Percentiles rank a stretch among this genome's conserved stretches.
phyloP scores from a whole-genome alignment of 1,284 basidiomycete species.

The Mycena sp. region DNA sequence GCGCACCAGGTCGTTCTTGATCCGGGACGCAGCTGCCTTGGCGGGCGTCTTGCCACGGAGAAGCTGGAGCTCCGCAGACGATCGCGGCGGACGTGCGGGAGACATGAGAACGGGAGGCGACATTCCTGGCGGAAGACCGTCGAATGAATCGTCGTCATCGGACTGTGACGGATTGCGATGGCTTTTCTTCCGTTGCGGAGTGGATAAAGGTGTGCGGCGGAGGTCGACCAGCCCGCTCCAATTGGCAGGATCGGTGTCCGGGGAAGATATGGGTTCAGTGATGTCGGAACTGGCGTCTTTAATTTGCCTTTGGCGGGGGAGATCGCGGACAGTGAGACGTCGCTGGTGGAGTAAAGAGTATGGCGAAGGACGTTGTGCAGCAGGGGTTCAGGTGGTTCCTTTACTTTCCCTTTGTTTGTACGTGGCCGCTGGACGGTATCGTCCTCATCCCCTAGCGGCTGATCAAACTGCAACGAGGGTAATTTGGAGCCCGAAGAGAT shows the following conservation, averaged over 20 bases:
- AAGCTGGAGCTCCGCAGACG: constrained; percentile 58
- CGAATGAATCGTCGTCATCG: constrained; percentile 68
- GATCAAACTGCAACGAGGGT: constrained; percentile 42
- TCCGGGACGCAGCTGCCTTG: constrained; percentile 73
- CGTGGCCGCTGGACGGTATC: constrained; percentile 9
- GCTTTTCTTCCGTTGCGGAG: constrained; percentile 47
- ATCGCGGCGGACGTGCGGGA: constrained; percentile 77
- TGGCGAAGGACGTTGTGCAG: constrained; percentile 61
- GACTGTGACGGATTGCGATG: constrained; percentile 38
- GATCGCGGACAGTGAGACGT: constrained; percentile 52
- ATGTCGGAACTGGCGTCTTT: constrained; percentile 60
- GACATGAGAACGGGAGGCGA: constrained; percentile 89
- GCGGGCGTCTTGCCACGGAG: constrained; percentile 68
- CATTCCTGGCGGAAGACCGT: constrained; percentile 73
- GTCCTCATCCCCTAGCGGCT: constrained; percentile 32
- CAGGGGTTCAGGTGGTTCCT: constrained; percentile 49
- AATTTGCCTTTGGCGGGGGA: constrained; percentile 55
- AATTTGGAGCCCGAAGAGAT: constrained; percentile 36
- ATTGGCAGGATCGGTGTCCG: constrained; percentile 56
- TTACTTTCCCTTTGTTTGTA: constrained; percentile 56
- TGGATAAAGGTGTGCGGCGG: constrained; percentile 60
- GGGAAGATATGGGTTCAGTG: constrained; percentile 71
- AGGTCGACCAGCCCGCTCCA: constrained; percentile 85
- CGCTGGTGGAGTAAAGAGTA: constrained; percentile 52
- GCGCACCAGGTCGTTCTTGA: constrained; percentile 67